Base-by-base conservation (phyloP, 2,329 filamentous ascomycete genomes). In the Penicillium sp. region DNA sequence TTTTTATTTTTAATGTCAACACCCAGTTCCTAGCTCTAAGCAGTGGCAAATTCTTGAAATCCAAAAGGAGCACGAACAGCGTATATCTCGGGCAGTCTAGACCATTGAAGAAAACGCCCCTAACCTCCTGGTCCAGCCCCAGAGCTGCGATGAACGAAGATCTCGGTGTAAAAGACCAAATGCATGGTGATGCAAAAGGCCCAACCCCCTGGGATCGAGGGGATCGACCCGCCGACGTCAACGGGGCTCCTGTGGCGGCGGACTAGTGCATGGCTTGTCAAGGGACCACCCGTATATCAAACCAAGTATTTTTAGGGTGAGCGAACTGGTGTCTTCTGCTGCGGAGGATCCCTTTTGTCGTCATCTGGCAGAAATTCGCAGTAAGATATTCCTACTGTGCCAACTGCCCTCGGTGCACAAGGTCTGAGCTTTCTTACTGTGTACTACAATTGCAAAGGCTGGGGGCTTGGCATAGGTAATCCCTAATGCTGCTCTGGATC, bases 221-320 rank as follows among this genome's bases (percentile, higher is more conserved):
- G 25, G 35, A 50, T 50, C 47, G 47, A 50, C 47, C 47, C 41
- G 47, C 41, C 47, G 47, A 38, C 49, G 49, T 41, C 44, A 42
- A 48, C 30, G 49, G 44, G 38, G 37, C 38, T 48, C 19, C 27
- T 40, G 49, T 51, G 49, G 49, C 49, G 49, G 29, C n/a, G 16
- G 36, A 40, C 33, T 46, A 28, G 27, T 39, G 43, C 44, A 29
- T 36, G 7, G 19, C 28, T 14, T n/a, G 35, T 19, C 36, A 27
- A 29, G n/a, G 30, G 22, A 25, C 22, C 35, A 30, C 47, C 47
- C 25, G 9, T 27, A 44, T 49, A 29, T 12, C 40, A 11, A 22
- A 41, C 28, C 16, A 27, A 41, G 9, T 16, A 28, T 7, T 25
- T 6, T 25, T 25, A 25, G 2, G 22, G 14, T 2, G n/a, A 35